Base-by-base conservation (phyloP, 2,329 filamentous ascomycete species). In the Coniochaeta sp. region DNA sequence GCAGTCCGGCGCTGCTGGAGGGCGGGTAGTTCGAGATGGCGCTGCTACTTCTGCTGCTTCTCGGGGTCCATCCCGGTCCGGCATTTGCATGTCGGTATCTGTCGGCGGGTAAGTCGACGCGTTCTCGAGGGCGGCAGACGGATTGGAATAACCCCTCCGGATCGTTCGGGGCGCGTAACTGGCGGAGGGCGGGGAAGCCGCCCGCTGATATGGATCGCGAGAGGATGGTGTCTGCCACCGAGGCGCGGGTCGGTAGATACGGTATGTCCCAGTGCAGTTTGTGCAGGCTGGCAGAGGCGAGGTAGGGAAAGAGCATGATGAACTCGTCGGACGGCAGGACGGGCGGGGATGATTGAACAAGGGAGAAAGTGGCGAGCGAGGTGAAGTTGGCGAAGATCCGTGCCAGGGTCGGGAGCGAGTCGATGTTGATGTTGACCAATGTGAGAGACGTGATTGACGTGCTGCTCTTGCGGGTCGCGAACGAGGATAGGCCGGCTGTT, bases 61-160 rank as follows among this genome's bases (percentile, higher is more conserved):
- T 24, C 22, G 47, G 47, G 14, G 3, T 52, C 47, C 47, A 52
- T 12, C 47, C 47, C 22, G 47, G 47, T 5, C 47, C 47, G 6
- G 22, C 47, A n/a, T 6, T n/a, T 6, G 24, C 60, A 4, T 65
- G 66, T 22, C 73, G 74, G 67, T 78, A 80, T 24, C 78, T 77
- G 63, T 85, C 81, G 11, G 72, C 73, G 1, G 80, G 76, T 24
- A 81, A 73, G 44, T 85, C 79, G 22, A 83, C 76, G 33, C 78
- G 77, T 33, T 82, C 81, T 4, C 80, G 74, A 0, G 89, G 89
- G 50, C 80, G 81, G 71, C 89, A 93, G 1, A 91, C 78, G 1
- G 77, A 74, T 72, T 93, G 89, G 63, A 92, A 84, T 8, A 83
- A 66, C 28, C 89, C 89, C 6, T 89, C 82, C 1, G 87, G 82